Evolutionary conservation across 805 yeast genomes (phyloP).

Genomic region (Wickerhamiella parazyma): DNA sequence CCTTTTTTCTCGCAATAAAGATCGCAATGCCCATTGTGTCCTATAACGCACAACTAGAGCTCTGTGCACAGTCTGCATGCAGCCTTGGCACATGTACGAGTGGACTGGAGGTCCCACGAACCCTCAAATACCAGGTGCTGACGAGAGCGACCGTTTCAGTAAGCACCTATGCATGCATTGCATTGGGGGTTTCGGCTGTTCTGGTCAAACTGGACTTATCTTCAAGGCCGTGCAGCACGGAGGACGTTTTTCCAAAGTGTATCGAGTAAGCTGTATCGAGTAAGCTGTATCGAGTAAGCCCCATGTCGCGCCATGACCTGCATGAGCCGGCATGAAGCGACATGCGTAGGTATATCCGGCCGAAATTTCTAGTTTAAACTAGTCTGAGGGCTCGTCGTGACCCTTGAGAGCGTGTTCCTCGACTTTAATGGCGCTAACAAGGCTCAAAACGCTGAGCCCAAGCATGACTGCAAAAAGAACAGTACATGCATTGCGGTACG

Average conservation of each 20-base stretch:
- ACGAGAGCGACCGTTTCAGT: neutral
- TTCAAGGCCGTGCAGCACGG: neutral
- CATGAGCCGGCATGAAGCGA: neutral
- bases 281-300: constrained; percentile 2
- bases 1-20: no score
- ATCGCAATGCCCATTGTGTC: no score
- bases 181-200: neutral
- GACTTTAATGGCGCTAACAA: neutral
- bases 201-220: neutral
- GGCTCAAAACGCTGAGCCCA: neutral
- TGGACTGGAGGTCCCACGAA: no score
- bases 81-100: no score
- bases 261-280: constrained; percentile 7
- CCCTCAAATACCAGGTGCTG: no score
- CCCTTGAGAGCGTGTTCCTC: neutral
- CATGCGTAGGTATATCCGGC: no score
- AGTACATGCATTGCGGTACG: constrained; percentile 38
- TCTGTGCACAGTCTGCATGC: no score
- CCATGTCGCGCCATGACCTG: neutral
- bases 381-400: neutral
- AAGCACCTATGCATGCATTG: neutral
- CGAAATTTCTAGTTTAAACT: no score
- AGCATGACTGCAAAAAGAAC: constrained; percentile 29
- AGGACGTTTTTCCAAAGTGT: neutral
- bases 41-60: no score